Percentiles rank a stretch among this genome's conserved stretches.
Conservation (phyloP, 768 basidiomycete species). For the Termitomyces sp. region DNA sequence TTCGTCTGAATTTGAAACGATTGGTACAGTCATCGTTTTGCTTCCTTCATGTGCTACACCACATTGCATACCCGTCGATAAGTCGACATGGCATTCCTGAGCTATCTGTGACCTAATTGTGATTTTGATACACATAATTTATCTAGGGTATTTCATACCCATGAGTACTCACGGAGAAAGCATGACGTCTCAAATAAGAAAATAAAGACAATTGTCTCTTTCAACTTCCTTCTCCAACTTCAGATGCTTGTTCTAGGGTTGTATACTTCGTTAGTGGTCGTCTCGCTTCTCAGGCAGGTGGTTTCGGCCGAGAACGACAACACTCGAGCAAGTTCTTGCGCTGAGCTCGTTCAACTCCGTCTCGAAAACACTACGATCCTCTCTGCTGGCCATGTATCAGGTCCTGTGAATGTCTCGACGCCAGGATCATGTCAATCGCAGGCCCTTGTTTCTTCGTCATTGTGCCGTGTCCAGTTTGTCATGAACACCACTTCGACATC, state of each 20-base stretch:
- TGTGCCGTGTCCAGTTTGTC: not conserved
- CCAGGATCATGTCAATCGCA: not conserved
- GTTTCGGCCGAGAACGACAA: not conserved
- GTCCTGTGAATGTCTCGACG: not conserved
- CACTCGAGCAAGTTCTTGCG: not conserved
- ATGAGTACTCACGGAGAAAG: no score
- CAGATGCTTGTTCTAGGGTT: not conserved
- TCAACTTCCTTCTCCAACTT: not conserved
- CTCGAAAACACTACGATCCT: not conserved
- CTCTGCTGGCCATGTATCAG: not conserved
- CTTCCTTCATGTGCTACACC: no score
- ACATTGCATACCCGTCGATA: no score
- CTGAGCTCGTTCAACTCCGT: not conserved
- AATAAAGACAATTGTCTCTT: no score
- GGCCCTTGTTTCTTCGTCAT: not conserved
- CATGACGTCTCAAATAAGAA: no score
- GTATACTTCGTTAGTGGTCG: not conserved
- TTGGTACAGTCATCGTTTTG: no score
- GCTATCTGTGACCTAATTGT: no score
- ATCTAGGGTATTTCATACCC: no score
- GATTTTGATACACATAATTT: no score
- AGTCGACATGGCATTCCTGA: no score
- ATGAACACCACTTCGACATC: not conserved
- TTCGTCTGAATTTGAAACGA: no score
- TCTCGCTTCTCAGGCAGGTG: not conserved